Base-by-base conservation (phyloP, 805 yeast species). In the Schwanniomyces pseudopolymorphus region DNA sequence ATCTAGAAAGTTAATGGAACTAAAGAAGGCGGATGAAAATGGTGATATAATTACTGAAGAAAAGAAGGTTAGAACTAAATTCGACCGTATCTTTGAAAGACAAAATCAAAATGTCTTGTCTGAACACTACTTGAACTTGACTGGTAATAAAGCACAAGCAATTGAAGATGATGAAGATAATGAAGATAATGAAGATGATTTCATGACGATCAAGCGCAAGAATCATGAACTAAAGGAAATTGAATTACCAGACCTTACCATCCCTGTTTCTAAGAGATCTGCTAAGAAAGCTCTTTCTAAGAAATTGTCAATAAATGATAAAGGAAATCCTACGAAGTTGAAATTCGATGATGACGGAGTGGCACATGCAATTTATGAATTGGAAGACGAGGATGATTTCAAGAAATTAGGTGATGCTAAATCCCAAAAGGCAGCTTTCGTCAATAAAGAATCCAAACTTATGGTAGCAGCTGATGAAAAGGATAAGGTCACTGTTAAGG, bases 81-180 rank as follows among this genome's bases (percentile, higher is more conserved):
- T 89, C 61, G 99, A 94, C 65, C 81, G 91, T 51, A 91, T 94
- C 96, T 94, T 94, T 68, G 96, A 89, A 64, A 81, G 99, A 64
- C 79, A 87, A 63, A 94, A 94, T 65, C 98, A 94, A 71, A 86
- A 87, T 44, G 95, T 94, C 16, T 74, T 94, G 43, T 85, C 96
- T 41, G 94, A 91, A 56, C 96, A 92, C 63, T 94, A 90, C 61
- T 66, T 83, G 66, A 87, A 83, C 49, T 75, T 94, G 66, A 84
- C 89, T 2, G 80, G 79, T 11, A 74, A 66, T 33, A 31, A 31
- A 14, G 35, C 35, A 26, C 56, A 64, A 22, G 54, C 55, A 3
- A 50, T 53, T n/a, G 61, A 58, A 4, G 61, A 59, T 2, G 63
- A 55, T 8, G 58, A 48, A 2, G 66, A 61, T 11, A 78, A 66